Base-by-base conservation (phyloP, 495 filamentous ascomycete genomes). In the Apiosordaria backusii region DNA sequence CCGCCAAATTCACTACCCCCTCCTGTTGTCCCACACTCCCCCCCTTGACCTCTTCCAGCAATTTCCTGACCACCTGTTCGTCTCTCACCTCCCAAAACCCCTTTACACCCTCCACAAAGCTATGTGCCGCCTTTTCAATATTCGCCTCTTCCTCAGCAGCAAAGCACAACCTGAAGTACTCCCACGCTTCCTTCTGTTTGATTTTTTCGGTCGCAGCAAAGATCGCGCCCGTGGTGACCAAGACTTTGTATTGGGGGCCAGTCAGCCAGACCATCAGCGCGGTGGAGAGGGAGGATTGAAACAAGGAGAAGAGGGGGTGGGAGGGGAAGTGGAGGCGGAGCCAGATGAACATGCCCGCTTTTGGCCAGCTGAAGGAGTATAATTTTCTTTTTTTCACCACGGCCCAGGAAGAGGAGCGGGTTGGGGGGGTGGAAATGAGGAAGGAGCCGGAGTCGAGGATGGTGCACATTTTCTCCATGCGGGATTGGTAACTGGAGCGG, bases 341-440 rank as follows among this genome's bases (percentile, higher is more conserved):
- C 93, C 93, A 98, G 23, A 95, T 76, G 74, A 97, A 97, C 93
- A 97, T 97, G 68, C 94, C 94, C 18, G 88, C 94, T n/a, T 87
- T 84, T 1, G 93, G 94, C 82, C 88, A 89, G 57, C 80, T 72
- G 72, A 95, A 97, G 57, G 86, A 80, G 75, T 86, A 92, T 70
- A 97, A 86, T 40, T 81, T 79, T 0, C 83, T 85, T 70, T 89
- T 90, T 54, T 87, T 84, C 10, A 97, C 81, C 55, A 91, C 82
- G 79, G 85, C 89, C 73, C 87, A 89, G n/a, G 72, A 2, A 29
- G 57, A 24, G 50, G 15, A 22, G 24, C 23, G 3, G 13, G 24
- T 6, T 0, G 75, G 77, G 4, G 75, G 70, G 59, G 84, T 78
- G 67, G 87, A 84, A 59, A 92, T 74, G 16, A 85, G 72, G 65